Evolutionary conservation across 306 rosid genomes (phyloP), one percentile per base, ranked within the genome.

Genomic region (Spatholobus suberectus): DNA sequence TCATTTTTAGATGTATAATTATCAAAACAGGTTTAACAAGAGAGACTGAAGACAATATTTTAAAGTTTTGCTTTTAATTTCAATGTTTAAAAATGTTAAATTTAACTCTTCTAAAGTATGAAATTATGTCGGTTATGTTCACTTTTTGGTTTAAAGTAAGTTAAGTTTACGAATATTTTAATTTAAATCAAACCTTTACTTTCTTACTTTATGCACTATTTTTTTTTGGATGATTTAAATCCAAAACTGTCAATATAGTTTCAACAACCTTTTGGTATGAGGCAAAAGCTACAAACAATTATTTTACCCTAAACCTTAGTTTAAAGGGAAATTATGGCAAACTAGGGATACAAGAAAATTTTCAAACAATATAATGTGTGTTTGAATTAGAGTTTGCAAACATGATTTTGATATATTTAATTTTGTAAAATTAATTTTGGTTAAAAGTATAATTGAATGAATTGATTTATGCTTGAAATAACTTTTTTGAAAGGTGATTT

Each of bases 61-160:
- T 58, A 23, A 59, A 18, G 34, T 29, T 34, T 49, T 63, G 51
- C 47, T 77, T 77, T 77, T 44, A 18, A 59, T 41, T 58, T 17
- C 35, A 20, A 15, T 20, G 43, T 12, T 17, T 41, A 59, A 12
- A 40, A 76, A 76, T 41, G 80, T 26, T 32, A 24, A 59, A 20
- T 52, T 52, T n/a, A 52, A n/a, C 54, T 47, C 5, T 47, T 5
- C 54, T 47, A 3, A 52, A 52, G 59, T 52, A 52, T n/a, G 59
- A 52, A 18, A 52, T 0, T 47, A 17, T 15, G 18, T 47, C 18
- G 1, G 8, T 3, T n/a, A 12, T 7, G 11, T 52, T 18, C 26
- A 52, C 23, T 52, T 52, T 52, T 52, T 52, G 54, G 49, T 49
- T 49, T 49, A 49, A 49, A 49, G 55, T 49, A 49, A 17, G 18